Base-by-base conservation (phyloP, 352 stramenopile species). In the Saprolegnia diclina region DNA sequence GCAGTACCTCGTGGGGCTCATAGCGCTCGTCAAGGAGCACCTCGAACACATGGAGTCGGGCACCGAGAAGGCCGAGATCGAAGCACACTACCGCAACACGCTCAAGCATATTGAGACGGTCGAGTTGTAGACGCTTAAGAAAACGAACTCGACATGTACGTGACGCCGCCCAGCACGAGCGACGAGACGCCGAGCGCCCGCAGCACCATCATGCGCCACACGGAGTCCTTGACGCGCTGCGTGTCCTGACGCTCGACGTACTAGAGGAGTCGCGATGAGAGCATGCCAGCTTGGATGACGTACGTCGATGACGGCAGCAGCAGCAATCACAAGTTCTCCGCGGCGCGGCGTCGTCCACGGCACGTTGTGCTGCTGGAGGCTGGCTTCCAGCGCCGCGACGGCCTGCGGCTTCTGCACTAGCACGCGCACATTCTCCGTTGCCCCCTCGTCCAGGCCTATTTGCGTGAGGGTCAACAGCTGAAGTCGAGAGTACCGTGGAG, bases 21-120 rank as follows among this genome's bases (percentile, higher is more conserved):
- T 96, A n/a, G 81, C 85, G 35, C 78, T 97, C 13, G 88, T 97
- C 45, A 95, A 98, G 52, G 95, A 98, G 61, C 91, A 98, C 71
- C 78, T 98, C 52, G 85, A 95, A 44, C 96, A 92, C 69, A 92
- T 97, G 79, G 83, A 95, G 44, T 78, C 85, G 46, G 81, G 80
- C 0, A 67, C 77, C 26, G 81, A 75, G 53, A 74, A 82, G 40
- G 78, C 74, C 50, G 88, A 96, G 64, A 80, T 90, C 44, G 89
- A 96, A 68, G 65, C 82, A n/a, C 88, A 89, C 52, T 96, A 93
- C 72, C 77, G 78, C 45, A 90, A 91, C 59, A 95, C 94, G 55
- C 71, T 94, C 59, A 82, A 83, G 61, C 85, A 81, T 74, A 91
- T 91, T 72, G 82, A 92, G 65, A 74, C 40, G 38, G 63, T 69